Evolutionary conservation across 106 monocot species (phyloP), one percentile per base, ranked within the genome.

Genomic region (Dendrobium chrysotoxum): DNA sequence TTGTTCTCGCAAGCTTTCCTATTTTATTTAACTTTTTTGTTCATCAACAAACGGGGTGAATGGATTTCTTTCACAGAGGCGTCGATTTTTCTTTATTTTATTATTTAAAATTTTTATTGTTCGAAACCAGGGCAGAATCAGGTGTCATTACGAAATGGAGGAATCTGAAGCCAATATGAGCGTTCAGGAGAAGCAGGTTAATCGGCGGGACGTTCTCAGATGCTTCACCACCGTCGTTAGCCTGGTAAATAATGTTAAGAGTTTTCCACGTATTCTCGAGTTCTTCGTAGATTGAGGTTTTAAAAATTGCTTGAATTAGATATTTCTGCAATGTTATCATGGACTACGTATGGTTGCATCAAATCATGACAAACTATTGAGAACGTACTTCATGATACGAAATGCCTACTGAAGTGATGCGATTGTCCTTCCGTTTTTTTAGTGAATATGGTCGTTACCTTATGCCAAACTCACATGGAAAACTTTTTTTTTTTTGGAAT

Each of bases 131-230:
- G 71, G 28, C 35, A 71, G 31, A 28, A 30, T 71, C 31, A 71
- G 35, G 28, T 28, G 30, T 13, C 71, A 71, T 71, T 38, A 31
- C 16, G 1, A 12, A 38, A 15, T 71, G 35, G 30, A 71, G 31
- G 71, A 71, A 2, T 71, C 16, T 2, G 35, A 31, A 12, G 28
- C 8, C 7, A 46, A 7, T 50, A 13, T 3, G 13, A 50, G 50
- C 1, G 50, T 13, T 11, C 50, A 50, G 50, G 50, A 15, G 11
- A 50, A 50, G 50, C 50, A 50, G 71, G 15, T 71, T 71, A 71
- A 71, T 71, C 71, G 71, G 28, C 28, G 71, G 71, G 71, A 71
- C 71, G 21, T 71, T 28, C 71, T 71, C 12, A 28, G 31, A 13
- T 71, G 30, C 31, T 71, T 71, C 35, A 71, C 12, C 31, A 15